Evolutionary conservation across 2,329 filamentous ascomycete species (phyloP), one percentile per base, ranked within the genome.

Genomic region (Polytolypa hystricis): DNA sequence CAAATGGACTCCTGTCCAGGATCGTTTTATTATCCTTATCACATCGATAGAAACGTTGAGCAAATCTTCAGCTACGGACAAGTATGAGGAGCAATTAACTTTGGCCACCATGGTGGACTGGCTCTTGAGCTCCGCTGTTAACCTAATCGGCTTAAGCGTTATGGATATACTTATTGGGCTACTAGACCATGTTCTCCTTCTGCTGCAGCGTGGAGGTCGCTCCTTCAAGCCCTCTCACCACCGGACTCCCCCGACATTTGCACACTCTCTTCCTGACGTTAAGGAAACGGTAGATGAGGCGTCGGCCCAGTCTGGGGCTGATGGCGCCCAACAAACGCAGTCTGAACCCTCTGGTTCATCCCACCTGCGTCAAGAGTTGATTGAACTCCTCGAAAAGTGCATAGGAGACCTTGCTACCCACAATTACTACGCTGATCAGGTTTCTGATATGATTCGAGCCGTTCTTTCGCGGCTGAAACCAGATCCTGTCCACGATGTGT

Each of bases 391-490:
- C 11, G 80, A 91, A 55, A 71, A 74, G 47, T 93, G 84, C 60
- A 86, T 95, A 42, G 85, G 85, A n/a, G 77, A 87, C 54, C 67
- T 98, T 18, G 86, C 87, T 2, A 94, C 84, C 1, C 91, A 98
- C 53, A 79, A 95, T 20, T 98, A 98, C 65, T 98, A 98, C 56
- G 84, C 84, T 2, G 89, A 96, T 49, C 91, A 98, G 58, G 84
- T 96, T 38, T 79, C 83, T 1, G 91, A 98, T 58, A 95, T 96
- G 85, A 77, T 95, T 35, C 73, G 78, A 14, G 77, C 84, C 1
- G 79, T 96, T 30, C 64, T 96, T 11, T 65, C 74, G 19, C 79
- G 85, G 14, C 69, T 96, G 19, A 91, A 83, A 57, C 84, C 86
- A 3, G 64, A 66, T 8, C 42, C 55, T 11, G 53, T 57, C 26